Evolutionary conservation across 176 grass and related monocot genomes (phyloP).

Genomic region (Themeda triandra): DNA sequence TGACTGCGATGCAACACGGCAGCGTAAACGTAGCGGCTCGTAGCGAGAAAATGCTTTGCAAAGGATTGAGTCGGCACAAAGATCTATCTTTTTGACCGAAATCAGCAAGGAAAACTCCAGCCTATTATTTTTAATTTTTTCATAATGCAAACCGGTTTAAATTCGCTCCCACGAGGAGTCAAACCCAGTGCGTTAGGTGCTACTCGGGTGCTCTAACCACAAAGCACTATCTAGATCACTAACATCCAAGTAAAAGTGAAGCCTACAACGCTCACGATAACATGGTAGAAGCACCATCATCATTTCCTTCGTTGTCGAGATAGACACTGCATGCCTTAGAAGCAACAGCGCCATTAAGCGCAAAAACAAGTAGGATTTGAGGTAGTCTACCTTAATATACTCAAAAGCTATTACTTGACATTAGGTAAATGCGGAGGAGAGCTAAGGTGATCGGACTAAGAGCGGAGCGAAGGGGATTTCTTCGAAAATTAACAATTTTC

Average conservation of each 20-base stretch:
- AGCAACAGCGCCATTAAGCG: conserved; percentile 85
- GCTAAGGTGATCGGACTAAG: not conserved
- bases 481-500: not conserved
- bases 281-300: conserved; percentile 80
- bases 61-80: conserved; percentile 12
- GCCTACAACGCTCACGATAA: conserved; percentile 59
- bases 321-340: conserved; percentile 73
- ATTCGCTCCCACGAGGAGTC: too few species aligned
- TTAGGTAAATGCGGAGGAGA: not conserved
- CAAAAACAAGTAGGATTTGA: conserved; percentile 9
- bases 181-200: too few species aligned
- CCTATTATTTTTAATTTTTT: too few species aligned
- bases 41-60: conserved; percentile 81
- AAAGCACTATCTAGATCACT: not conserved
- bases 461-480: not conserved
- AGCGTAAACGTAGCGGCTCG: conserved; percentile 86
- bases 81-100: too few species aligned
- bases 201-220: too few species aligned
- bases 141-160: too few species aligned
- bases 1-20: conserved; percentile 79
- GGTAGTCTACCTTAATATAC: too few species aligned
- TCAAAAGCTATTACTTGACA: not conserved
- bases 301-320: conserved; percentile 72
- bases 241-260: not conserved
- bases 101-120: too few species aligned